phyloP scores from a whole-genome alignment of 768 basidiomycete genomes.

The Suillus occidentalis region DNA sequence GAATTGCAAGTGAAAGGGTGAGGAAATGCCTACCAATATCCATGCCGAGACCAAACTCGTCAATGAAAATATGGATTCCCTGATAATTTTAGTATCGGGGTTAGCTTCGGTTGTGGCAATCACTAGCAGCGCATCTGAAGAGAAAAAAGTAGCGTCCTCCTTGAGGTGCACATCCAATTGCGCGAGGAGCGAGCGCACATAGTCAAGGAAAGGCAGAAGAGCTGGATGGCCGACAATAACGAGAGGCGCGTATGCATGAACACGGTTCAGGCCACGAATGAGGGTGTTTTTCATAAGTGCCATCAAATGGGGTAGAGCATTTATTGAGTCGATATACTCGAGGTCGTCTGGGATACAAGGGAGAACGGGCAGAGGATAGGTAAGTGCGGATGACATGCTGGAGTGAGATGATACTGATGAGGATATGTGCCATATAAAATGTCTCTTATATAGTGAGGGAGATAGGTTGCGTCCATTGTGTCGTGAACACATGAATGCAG shows the following conservation, averaged over 20 bases:
- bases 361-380: slow-evolving; percentile 9
- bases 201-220: slow-evolving; percentile 7
- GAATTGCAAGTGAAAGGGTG: background rate
- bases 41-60: background rate
- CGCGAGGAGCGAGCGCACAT: slow-evolving; percentile 1
- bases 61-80: slow-evolving; percentile 1
- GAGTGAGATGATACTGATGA: background rate
- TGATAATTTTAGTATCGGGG: background rate
- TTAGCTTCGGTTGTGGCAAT: background rate
- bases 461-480: background rate
- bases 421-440: background rate
- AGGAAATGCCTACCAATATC: slow-evolving; percentile 4
- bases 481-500: background rate
- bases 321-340: slow-evolving; percentile 3
- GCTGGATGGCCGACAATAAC: background rate
- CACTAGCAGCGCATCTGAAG: background rate
- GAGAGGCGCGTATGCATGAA: slow-evolving; percentile 8
- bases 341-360: slow-evolving; percentile 9
- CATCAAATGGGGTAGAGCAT: slow-evolving; percentile 9
- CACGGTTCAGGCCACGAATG: slow-evolving; percentile 10
- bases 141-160: slow-evolving; percentile 5
- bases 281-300: slow-evolving; percentile 13
- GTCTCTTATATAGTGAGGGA: slow-evolving; percentile 3
- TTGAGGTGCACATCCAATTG: slow-evolving; percentile 5
- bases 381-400: background rate